These are phyloP conservation scores for Botrytis deweyae DNA, from an alignment of 2,329 filamentous ascomycete genomes.

Conservation along the genomic window DNA sequence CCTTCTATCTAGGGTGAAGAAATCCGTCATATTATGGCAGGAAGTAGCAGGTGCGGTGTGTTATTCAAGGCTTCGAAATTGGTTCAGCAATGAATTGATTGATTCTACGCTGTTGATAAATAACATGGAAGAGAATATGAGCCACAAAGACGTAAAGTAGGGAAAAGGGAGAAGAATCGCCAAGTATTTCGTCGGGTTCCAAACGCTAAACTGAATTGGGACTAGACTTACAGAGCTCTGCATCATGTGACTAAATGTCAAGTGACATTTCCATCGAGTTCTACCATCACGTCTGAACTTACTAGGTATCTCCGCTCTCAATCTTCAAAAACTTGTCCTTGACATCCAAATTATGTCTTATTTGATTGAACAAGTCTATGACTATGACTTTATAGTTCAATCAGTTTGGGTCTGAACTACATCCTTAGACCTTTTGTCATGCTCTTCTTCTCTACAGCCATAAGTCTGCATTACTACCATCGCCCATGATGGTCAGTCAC, in stretches of 20 bases:
- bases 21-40: not conserved
- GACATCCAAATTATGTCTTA: not conserved
- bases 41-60: not conserved
- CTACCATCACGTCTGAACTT: not conserved
- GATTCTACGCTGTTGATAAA: not conserved
- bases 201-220: not conserved
- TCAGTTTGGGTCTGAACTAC: not conserved
- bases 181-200: not conserved
- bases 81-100: not conserved
- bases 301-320: not conserved
- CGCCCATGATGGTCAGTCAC: not conserved
- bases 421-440: not conserved
- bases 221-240: not conserved
- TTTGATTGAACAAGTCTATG: not conserved
- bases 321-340: not conserved
- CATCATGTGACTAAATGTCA: not conserved
- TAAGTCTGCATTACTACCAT: not conserved
- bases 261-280: not conserved
- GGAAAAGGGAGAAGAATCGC: not conserved
- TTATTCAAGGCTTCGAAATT: not conserved
- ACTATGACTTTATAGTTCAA: not conserved
- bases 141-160: not conserved
- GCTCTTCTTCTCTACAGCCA: not conserved
- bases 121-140: not conserved
- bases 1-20: not conserved